phyloP scores from a whole-genome alignment of 2,329 filamentous ascomycete genomes.

The Xylariaceae sp. region DNA sequence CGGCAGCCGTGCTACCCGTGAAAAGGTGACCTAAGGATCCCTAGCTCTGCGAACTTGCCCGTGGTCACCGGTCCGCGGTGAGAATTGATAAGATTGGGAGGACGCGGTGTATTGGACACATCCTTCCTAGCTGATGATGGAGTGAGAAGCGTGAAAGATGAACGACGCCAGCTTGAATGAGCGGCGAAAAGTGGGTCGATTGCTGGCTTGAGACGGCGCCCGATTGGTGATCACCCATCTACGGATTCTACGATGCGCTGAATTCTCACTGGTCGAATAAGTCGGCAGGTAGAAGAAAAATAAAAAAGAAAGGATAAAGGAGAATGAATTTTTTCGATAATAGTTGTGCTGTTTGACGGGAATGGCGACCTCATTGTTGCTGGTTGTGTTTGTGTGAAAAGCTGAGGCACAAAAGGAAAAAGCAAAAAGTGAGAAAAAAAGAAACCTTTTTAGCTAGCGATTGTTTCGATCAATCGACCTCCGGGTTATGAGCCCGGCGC shows the following conservation, averaged over 20 bases:
- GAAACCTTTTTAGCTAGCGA: constrained; percentile 25
- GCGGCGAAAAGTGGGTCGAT: neutral
- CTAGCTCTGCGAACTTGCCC: neutral
- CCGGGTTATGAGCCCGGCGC: constrained; percentile 35
- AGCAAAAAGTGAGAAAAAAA: neutral
- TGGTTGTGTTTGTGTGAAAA: neutral
- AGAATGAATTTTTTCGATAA: too few species aligned
- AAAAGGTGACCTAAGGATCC: neutral
- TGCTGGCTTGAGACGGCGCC: neutral
- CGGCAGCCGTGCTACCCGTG: neutral
- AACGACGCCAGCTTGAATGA: neutral
- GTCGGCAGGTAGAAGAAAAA: neutral
- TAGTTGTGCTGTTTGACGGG: too few species aligned
- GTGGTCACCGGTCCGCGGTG: neutral
- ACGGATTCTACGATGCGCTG: neutral
- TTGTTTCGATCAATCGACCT: constrained; percentile 35
- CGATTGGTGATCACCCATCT: neutral
- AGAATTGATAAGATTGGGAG: neutral
- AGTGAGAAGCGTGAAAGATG: neutral
- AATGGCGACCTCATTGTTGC: neutral
- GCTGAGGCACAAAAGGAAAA: neutral
- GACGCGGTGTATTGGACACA: neutral
- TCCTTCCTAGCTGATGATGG: neutral
- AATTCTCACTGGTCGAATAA: neutral
- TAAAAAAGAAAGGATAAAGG: neutral